Evolutionary conservation across 1,139 yeast species (phyloP).

Genomic region (Taiozyma sp.): DNA sequence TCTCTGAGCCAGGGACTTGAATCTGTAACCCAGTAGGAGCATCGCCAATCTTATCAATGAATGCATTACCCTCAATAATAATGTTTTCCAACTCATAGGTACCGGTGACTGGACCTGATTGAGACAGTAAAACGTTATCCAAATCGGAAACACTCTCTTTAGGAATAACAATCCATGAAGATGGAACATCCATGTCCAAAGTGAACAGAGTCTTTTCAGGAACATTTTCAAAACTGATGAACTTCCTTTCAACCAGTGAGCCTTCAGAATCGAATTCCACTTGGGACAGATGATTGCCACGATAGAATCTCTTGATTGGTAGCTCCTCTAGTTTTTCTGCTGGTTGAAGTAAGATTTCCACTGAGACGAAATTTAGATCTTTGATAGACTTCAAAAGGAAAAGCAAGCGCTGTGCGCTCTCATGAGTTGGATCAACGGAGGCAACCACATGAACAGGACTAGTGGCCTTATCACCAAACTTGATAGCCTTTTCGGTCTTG

Average conservation of each 20-base stretch:
- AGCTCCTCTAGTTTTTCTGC: slow-evolving; percentile 33
- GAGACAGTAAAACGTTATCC: slow-evolving; percentile 49
- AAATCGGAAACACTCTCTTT: slow-evolving; percentile 49
- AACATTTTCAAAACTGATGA: slow-evolving; percentile 32
- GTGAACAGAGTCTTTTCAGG: slow-evolving; percentile 50
- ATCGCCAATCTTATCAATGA: slow-evolving; percentile 16
- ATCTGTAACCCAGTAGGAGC: slow-evolving; percentile 52
- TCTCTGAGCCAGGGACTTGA: slow-evolving; percentile 44
- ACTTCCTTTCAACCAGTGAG: slow-evolving; percentile 15
- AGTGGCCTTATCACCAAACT: slow-evolving; percentile 20
- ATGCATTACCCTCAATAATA: slow-evolving; percentile 69
- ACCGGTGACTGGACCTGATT: slow-evolving; percentile 35
- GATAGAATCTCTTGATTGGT: slow-evolving; percentile 56
- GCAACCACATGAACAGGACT: slow-evolving; percentile 47
- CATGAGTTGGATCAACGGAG: slow-evolving; percentile 69
- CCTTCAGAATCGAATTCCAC: slow-evolving; percentile 43
- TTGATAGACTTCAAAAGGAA: slow-evolving; percentile 44
- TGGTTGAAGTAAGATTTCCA: slow-evolving; percentile 62
- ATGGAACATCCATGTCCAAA: slow-evolving; percentile 58
- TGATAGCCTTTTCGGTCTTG: slow-evolving; percentile 18
- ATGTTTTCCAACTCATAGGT: slow-evolving; percentile 45
- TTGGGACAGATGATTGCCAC: slow-evolving; percentile 18
- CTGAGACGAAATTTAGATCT: slow-evolving; percentile 39
- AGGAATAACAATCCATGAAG: slow-evolving; percentile 59
- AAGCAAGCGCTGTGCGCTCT: slow-evolving; percentile 58